Conservation (phyloP, 441 rosid species). For the Adansonia madagascariensis region DNA sequence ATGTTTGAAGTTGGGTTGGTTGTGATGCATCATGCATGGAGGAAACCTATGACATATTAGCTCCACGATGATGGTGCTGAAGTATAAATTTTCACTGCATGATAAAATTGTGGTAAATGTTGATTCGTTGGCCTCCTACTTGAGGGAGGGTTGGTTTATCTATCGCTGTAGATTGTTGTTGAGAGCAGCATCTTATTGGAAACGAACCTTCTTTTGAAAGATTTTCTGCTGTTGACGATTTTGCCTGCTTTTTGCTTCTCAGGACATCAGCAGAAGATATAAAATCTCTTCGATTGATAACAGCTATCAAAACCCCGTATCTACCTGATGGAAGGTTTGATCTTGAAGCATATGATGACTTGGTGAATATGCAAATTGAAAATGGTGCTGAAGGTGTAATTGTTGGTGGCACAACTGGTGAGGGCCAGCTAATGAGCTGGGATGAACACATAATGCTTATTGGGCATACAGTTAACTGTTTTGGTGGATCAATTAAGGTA, state of each 20-base stretch:
- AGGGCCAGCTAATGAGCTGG: conserved; percentile 95
- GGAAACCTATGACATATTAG: not conserved
- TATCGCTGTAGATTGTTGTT: not conserved
- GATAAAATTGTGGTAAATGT: conserved; percentile 7
- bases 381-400: conserved; percentile 77
- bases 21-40: not conserved
- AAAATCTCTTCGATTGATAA: conserved; percentile 70
- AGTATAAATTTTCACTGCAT: not conserved
- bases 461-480: conserved; percentile 83
- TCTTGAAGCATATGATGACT: conserved; percentile 79
- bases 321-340: conserved; percentile 92
- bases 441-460: conserved; percentile 92
- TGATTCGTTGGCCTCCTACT: not conserved
- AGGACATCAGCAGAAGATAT: conserved; percentile 76
- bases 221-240: not conserved
- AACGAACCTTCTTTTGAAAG: not conserved
- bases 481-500: conserved; percentile 73
- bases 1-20: not conserved
- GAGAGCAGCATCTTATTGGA: not conserved
- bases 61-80: not conserved
- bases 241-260: conserved; percentile 26
- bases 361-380: conserved; percentile 71
- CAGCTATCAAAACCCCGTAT: conserved; percentile 88
- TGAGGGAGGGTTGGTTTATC: not conserved
- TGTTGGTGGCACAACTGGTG: conserved; percentile 93